phyloP scores from a whole-genome alignment of 2,329 filamentous ascomycete species.

The Calonectria pauciramosa region DNA sequence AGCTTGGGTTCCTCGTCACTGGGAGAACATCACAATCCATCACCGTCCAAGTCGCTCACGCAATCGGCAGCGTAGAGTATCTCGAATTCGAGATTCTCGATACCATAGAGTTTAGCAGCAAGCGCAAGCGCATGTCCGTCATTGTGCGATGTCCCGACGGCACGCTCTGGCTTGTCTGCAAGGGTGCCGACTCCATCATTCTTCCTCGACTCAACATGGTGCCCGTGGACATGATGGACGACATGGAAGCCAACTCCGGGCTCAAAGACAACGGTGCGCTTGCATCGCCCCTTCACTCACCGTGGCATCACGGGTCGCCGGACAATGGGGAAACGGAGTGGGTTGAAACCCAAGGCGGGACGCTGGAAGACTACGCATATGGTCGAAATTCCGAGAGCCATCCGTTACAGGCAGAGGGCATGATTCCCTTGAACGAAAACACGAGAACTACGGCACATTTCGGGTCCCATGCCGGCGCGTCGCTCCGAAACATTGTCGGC shows the following conservation, averaged over 20 bases:
- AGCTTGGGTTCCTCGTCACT: slow-evolving; percentile 84
- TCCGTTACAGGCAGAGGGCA: background rate
- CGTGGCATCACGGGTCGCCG: background rate
- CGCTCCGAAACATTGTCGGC: background rate
- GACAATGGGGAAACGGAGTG: background rate
- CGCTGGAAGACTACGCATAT: background rate
- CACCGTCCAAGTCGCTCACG: slow-evolving; percentile 60
- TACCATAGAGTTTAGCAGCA: slow-evolving; percentile 91
- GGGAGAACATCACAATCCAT: slow-evolving; percentile 81
- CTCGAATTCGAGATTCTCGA: slow-evolving; percentile 86
- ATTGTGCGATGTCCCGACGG: slow-evolving; percentile 86
- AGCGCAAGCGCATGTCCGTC: slow-evolving; percentile 91
- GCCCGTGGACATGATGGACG: slow-evolving; percentile 35
- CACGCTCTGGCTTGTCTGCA: slow-evolving; percentile 86
- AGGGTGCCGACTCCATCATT: slow-evolving; percentile 89
- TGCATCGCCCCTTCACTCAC: background rate
- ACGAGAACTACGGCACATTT: background rate
- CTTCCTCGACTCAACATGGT: slow-evolving; percentile 82
- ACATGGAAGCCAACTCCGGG: background rate
- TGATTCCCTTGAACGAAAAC: background rate
- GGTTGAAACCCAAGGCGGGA: background rate
- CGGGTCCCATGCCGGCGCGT: background rate
- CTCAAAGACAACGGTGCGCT: background rate
- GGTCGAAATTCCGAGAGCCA: background rate
- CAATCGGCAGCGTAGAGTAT: slow-evolving; percentile 56